Conservation (phyloP, 148 eudicot species). For the Hydrangea macrophylla region DNA sequence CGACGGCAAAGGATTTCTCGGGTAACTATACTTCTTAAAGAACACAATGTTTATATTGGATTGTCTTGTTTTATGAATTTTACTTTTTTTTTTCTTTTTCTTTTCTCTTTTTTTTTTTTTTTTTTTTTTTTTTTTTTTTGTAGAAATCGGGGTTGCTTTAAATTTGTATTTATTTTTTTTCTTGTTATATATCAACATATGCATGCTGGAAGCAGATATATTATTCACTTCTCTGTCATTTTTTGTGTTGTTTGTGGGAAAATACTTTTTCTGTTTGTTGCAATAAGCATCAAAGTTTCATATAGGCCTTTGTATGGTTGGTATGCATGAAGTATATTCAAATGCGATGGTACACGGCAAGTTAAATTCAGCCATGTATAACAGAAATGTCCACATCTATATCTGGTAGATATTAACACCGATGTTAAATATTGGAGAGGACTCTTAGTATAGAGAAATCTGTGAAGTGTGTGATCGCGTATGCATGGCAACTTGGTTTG, state of each 20-base stretch:
- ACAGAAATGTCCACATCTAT: not conserved
- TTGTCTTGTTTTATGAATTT: constrained; percentile 4
- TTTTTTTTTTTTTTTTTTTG: too few relatives aligned
- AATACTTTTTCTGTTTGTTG: not conserved
- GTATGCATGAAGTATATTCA: not conserved
- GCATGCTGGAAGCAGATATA: not conserved
- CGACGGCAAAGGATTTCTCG: not conserved
- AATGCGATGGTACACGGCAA: not conserved
- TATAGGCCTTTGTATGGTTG: not conserved
- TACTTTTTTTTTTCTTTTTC: too few relatives aligned
- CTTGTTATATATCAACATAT: too few relatives aligned
- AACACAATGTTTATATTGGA: constrained; percentile 2
- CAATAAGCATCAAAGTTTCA: not conserved
- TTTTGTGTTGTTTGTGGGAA: not conserved
- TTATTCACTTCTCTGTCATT: not conserved
- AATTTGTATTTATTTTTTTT: too few relatives aligned
- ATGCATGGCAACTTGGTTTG: not conserved
- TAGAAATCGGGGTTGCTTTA: constrained; percentile 11
- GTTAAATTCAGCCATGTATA: not conserved
- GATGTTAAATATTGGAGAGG: not conserved
- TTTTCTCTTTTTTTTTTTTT: too few relatives aligned
- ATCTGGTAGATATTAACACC: not conserved
- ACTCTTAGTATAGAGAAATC: not conserved
- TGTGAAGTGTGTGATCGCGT: not conserved
- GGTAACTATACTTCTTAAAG: constrained; percentile 8